Conservation (phyloP, 75 land plant genomes). For the Sequoia sempervirens region DNA sequence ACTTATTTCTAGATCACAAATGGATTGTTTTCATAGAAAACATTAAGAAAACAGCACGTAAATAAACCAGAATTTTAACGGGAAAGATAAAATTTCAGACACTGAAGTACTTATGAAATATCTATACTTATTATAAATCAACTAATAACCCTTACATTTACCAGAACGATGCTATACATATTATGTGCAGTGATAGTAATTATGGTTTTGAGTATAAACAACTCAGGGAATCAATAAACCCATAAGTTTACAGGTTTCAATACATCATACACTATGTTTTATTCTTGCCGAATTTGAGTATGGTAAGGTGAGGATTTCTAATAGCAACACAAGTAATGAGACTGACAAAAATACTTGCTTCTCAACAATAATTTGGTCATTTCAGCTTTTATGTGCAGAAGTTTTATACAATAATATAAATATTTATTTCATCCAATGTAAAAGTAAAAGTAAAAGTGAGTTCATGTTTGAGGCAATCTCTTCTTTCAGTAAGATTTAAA, state of each 20-base stretch:
- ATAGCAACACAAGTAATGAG: background rate
- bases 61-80: too few species aligned
- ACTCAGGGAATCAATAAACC: background rate
- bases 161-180: background rate
- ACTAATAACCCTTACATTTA: background rate
- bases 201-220: background rate
- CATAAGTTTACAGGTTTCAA: background rate
- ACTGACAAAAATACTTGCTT: background rate
- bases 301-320: background rate
- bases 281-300: background rate
- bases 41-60: too few species aligned
- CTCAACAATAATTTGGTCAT: background rate
- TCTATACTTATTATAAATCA: background rate
- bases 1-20: too few species aligned
- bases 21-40: too few species aligned
- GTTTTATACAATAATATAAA: background rate
- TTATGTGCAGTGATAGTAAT: background rate
- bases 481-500: background rate
- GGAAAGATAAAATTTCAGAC: too few species aligned
- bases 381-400: background rate
- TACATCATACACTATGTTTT: background rate
- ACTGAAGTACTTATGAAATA: background rate
- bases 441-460: background rate
- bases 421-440: background rate
- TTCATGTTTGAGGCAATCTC: background rate